Evolutionary conservation across 2,329 filamentous ascomycete genomes (phyloP), one percentile per base, ranked within the genome.

Genomic region (Periconia sp.): DNA sequence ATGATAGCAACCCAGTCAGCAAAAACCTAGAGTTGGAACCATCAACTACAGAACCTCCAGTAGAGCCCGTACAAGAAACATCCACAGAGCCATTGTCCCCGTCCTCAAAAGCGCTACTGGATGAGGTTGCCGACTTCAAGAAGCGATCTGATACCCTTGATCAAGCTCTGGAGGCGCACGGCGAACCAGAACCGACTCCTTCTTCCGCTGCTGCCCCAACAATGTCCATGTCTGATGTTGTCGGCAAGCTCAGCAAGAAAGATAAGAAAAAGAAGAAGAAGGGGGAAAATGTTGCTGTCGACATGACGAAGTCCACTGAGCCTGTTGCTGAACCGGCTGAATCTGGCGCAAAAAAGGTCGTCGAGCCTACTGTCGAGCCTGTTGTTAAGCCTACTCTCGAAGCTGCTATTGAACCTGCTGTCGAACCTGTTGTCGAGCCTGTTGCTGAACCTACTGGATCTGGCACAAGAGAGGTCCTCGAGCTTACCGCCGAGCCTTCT

Each of bases 211-310:
- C 42, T 31, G 27, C 23, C 15, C 45, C 30, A 14, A 10, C 31
- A 17, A 50, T 58, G 17, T 69, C 66, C 1, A 56, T 71, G 43
- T 64, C 66, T 27, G 65, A 69, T 45, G 47, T 68, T 11, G 65
- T 69, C 15, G 58, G 53, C 27, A 64, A 64, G 46, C 56, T 70
- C 31, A 62, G 53, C 55, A 68, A 67, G 49, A 65, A 70, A 45
- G 57, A 66, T 33, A 68, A 68, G 57, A 70, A 69, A 44, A 65
- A 64, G 41, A 53, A 45, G 14, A 67, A 63, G 48, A 67, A 66
- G 48, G 48, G 52, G 40, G 65, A 63, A 33, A 41, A 47, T 41
- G 55, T n/a, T 41, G 43, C 56, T 41, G 46, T 64, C 49, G 60
- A 65, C 20, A 45, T 19, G 35, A 54, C 60, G 42, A 58, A 62